Conservation (phyloP, 1,284 basidiomycete genomes). For the Coriolopsis trogii region DNA sequence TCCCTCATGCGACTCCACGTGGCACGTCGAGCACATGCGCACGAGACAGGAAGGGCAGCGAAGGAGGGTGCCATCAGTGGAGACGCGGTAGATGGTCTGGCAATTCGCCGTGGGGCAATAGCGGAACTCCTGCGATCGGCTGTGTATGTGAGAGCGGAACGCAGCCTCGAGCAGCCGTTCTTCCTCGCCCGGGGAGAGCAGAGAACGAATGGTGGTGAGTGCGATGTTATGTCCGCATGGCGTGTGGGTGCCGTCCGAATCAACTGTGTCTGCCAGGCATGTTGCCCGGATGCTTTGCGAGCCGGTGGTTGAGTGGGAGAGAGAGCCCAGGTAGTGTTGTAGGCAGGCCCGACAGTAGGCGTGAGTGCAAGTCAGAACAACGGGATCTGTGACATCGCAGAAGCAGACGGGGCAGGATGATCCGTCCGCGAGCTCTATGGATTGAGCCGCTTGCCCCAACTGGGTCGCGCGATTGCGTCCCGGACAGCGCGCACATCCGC, state of each 20-base stretch:
- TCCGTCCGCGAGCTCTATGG: constrained; percentile 15
- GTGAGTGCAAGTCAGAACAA: constrained; percentile 49
- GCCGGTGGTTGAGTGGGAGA: constrained; percentile 29
- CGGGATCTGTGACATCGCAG: constrained; percentile 38
- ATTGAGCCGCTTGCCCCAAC: neutral
- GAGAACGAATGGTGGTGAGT: constrained; percentile 39
- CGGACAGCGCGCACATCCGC: constrained; percentile 24
- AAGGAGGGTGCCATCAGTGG: constrained; percentile 27
- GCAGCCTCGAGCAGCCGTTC: constrained; percentile 40
- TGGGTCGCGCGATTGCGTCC: neutral
- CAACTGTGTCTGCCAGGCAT: constrained; percentile 38
- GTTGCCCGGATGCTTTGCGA: constrained; percentile 24
- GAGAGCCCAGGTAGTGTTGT: constrained; percentile 41
- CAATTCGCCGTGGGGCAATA: constrained; percentile 47
- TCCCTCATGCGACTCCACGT: constrained; percentile 36
- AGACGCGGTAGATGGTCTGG: constrained; percentile 31
- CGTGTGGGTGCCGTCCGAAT: neutral
- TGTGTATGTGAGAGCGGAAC: constrained; percentile 45
- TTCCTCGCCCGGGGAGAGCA: constrained; percentile 43
- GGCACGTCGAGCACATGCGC: constrained; percentile 34
- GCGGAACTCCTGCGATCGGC: constrained; percentile 41
- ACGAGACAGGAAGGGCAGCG: constrained; percentile 31
- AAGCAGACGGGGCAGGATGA: constrained; percentile 46
- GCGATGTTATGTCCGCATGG: constrained; percentile 40
- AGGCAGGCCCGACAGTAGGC: constrained; percentile 54